Conservation (phyloP, 495 filamentous ascomycete genomes). For the Penicillium arizonense region DNA sequence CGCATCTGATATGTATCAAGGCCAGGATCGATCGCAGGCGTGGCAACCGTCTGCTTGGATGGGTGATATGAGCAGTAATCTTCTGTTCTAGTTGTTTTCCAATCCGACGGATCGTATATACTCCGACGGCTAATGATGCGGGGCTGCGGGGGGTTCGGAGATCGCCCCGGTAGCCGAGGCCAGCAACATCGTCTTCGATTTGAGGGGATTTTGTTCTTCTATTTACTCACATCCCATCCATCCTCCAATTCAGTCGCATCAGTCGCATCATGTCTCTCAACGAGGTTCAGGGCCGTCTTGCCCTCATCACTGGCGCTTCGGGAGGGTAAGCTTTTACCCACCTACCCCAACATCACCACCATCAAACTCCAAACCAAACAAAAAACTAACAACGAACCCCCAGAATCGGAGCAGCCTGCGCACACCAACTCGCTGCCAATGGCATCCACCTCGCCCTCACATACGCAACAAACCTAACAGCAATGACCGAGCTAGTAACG, state of each 20-base stretch:
- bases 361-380: neutral
- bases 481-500: constrained; percentile 43
- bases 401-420: constrained; percentile 62
- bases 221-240: neutral
- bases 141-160: constrained; percentile 25
- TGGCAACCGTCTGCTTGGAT: constrained; percentile 44
- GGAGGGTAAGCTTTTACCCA: constrained; percentile 50
- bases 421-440: constrained; percentile 51
- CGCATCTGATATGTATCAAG: constrained; percentile 27
- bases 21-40: constrained; percentile 33
- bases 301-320: constrained; percentile 64
- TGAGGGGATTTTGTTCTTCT: neutral
- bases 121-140: constrained; percentile 22
- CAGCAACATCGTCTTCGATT: neutral
- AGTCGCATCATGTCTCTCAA: constrained; percentile 38
- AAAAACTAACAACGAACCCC: neutral
- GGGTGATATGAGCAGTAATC: constrained; percentile 42
- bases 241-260: neutral
- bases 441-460: constrained; percentile 60
- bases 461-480: constrained; percentile 51
- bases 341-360: no score
- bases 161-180: constrained; percentile 24
- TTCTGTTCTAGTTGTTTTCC: constrained; percentile 33
- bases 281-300: constrained; percentile 55
- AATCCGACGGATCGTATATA: neutral